Conservation (phyloP, 352 stramenopile species). For the Aphanomyces astaci region DNA sequence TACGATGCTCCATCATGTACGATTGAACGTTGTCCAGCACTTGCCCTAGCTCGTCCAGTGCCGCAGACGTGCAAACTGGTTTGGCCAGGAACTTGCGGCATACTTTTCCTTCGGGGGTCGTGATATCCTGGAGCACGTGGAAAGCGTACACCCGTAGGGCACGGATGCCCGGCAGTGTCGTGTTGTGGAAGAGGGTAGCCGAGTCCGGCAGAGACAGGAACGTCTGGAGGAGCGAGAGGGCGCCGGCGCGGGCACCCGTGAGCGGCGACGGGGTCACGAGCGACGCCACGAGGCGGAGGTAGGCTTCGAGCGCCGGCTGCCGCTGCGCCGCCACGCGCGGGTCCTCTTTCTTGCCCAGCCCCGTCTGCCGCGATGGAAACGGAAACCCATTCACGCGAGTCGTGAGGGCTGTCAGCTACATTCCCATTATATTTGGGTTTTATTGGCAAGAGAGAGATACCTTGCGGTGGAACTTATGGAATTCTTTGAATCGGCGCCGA, state of each 20-base stretch:
- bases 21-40: conserved; percentile 77
- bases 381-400: conserved; percentile 51
- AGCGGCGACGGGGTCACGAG: conserved; percentile 68
- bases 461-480: conserved; percentile 79
- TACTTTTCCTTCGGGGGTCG: conserved; percentile 70
- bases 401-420: conserved; percentile 61
- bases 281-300: conserved; percentile 56
- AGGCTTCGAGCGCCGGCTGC: conserved; percentile 66
- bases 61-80: conserved; percentile 38
- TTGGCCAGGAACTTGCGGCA: conserved; percentile 67
- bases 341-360: conserved; percentile 46
- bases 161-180: conserved; percentile 64
- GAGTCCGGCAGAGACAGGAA: conserved; percentile 73
- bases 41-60: conserved; percentile 61
- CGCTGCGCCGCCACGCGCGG: conserved; percentile 50
- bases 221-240: conserved; percentile 70
- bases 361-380: conserved; percentile 53
- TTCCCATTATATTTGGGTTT: neutral
- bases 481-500: conserved; percentile 67
- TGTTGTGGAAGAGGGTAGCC: conserved; percentile 60
- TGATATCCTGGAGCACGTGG: conserved; percentile 67
- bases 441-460: conserved; percentile 30
- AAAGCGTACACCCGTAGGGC: conserved; percentile 74
- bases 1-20: conserved; percentile 81
- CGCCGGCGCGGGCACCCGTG: conserved; percentile 61